phyloP scores from a whole-genome alignment of 2,329 filamentous ascomycete species.

The Ceratocystiopsis minuta region DNA sequence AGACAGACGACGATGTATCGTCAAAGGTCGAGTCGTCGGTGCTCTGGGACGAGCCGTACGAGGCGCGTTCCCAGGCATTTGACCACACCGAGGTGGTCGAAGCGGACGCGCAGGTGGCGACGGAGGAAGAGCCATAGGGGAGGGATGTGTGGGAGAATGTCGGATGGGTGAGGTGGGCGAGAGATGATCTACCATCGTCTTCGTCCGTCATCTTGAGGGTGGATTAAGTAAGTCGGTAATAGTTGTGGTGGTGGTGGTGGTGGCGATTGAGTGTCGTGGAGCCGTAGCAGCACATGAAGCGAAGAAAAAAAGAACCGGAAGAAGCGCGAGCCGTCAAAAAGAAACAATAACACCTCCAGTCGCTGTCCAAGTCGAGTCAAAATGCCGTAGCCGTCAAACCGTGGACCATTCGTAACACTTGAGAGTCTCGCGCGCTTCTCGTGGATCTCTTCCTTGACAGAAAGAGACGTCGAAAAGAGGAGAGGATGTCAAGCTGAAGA shows the following conservation, averaged over 20 bases:
- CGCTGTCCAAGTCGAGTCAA: slow-evolving; percentile 10
- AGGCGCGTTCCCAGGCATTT: no score
- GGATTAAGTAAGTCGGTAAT: slow-evolving; percentile 4
- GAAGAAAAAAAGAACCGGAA: no score
- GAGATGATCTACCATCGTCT: slow-evolving; percentile 33
- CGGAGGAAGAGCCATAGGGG: slow-evolving; percentile 44
- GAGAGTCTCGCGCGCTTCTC: slow-evolving; percentile 7
- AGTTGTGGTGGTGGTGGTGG: slow-evolving; percentile 2
- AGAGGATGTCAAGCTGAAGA: not conserved
- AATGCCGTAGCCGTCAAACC: slow-evolving; percentile 7
- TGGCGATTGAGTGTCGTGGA: not conserved
- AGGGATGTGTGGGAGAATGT: slow-evolving; percentile 25
- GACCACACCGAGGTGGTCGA: slow-evolving; percentile 68
- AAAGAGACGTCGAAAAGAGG: slow-evolving; percentile 24
- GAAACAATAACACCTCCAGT: slow-evolving; percentile 8
- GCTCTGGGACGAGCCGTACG: slow-evolving; percentile 12
- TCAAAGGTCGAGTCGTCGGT: not conserved
- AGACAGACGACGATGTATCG: slow-evolving; percentile 6
- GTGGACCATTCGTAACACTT: slow-evolving; percentile 8
- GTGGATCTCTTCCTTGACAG: slow-evolving; percentile 11
- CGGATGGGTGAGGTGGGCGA: slow-evolving; percentile 20
- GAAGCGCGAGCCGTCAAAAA: not conserved
- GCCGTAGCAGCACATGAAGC: slow-evolving; percentile 7
- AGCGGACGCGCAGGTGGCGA: slow-evolving; percentile 59
- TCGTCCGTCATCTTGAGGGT: slow-evolving; percentile 36